Percentiles rank a stretch among this genome's conserved stretches.
These are phyloP conservation scores for Solanum pinnatisectum DNA, from an alignment of 257 asterid species.

Conservation along the genomic window DNA sequence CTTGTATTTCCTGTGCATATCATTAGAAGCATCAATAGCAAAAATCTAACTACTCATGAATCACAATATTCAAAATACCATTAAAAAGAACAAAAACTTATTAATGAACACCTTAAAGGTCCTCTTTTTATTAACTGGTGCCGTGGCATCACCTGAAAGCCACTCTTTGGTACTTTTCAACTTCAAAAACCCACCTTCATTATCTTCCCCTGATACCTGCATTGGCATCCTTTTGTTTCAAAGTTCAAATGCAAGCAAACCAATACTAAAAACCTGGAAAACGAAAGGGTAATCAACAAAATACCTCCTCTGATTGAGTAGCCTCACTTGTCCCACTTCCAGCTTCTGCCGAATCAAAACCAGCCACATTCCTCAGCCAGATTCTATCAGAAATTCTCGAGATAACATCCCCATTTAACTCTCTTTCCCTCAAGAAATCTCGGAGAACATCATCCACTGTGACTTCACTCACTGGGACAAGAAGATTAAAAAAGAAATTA, in stretches of 20 bases:
- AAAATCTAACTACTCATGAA: background rate
- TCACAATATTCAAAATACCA: background rate
- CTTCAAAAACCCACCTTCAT: constrained; percentile 74
- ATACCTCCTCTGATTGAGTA: background rate
- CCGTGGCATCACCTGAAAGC: constrained; percentile 57
- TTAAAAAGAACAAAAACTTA: background rate
- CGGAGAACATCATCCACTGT: constrained; percentile 51
- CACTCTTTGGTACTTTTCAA: constrained; percentile 65
- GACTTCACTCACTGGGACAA: constrained; percentile 23
- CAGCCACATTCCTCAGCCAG: constrained; percentile 30
- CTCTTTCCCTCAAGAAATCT: constrained; percentile 67
- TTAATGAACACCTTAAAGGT: constrained; percentile 26
- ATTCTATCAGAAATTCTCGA: constrained; percentile 59
- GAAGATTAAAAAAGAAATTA: background rate
- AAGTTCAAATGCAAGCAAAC: background rate
- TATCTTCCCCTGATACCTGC: constrained; percentile 30
- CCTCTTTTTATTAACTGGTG: constrained; percentile 75
- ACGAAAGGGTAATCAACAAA: background rate
- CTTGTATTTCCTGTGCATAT: constrained; percentile 48
- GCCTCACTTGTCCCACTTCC: background rate
- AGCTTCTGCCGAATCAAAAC: constrained; percentile 6
- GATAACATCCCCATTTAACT: constrained; percentile 58
- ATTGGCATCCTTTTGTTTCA: background rate
- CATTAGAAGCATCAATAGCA: constrained; percentile 7
- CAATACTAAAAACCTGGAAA: background rate